Conservation (phyloP, 768 basidiomycete genomes). For the Phanerochaete carnosa region DNA sequence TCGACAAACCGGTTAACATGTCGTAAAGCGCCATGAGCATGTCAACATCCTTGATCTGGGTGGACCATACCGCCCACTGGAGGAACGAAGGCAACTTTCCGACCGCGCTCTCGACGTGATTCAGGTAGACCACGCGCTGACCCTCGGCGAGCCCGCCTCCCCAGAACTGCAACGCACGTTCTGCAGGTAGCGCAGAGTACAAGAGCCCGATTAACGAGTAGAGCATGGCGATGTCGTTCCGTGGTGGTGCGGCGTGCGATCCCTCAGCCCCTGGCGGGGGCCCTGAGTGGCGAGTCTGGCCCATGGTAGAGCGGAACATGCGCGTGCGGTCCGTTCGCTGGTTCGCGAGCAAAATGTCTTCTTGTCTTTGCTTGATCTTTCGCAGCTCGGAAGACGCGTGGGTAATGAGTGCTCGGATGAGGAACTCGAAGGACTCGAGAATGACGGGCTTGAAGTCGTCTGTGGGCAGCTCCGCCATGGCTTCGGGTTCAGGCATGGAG, state of each 20-base stretch:
- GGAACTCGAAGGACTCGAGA: conserved; percentile 63
- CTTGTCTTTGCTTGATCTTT: conserved; percentile 87
- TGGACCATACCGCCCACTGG: conserved; percentile 89
- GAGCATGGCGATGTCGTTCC: conserved; percentile 82
- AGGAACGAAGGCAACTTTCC: conserved; percentile 73
- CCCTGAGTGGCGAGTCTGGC: conserved; percentile 14
- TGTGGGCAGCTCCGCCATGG: conserved; percentile 34
- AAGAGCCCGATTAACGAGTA: conserved; percentile 82
- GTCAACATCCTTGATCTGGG: conserved; percentile 65
- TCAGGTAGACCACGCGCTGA: conserved; percentile 47
- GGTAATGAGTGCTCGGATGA: conserved; percentile 68
- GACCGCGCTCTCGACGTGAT: conserved; percentile 55
- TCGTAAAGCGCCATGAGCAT: conserved; percentile 83
- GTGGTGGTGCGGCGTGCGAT: conserved; percentile 28
- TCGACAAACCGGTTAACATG: conserved; percentile 82
- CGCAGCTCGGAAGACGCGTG: conserved; percentile 79
- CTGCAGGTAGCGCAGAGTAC: conserved; percentile 69
- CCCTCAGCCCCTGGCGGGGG: conserved; percentile 7
- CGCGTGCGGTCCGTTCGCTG: conserved; percentile 63
- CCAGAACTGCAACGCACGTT: conserved; percentile 87
- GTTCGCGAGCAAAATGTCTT: conserved; percentile 72
- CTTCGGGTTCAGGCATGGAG: conserved; percentile 32
- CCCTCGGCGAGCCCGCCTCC: conserved; percentile 47
- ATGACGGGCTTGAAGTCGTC: conserved; percentile 54
- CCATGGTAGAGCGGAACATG: conserved; percentile 39